phyloP scores from a whole-genome alignment of 306 rosid genomes.

The Rosa multiflora region DNA sequence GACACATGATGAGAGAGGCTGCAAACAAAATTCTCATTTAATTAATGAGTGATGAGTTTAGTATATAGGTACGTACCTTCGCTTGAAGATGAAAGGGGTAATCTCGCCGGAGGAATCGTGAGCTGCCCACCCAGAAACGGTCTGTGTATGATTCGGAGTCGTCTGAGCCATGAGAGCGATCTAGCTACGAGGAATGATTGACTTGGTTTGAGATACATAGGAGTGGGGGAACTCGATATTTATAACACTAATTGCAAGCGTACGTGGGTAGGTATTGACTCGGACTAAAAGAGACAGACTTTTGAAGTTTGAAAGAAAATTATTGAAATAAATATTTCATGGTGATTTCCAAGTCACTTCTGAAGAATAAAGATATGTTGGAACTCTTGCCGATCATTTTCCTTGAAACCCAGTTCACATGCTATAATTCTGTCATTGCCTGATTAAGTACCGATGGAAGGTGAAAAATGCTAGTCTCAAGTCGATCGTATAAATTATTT shows the following conservation, averaged over 20 bases:
- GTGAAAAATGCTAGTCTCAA: not conserved
- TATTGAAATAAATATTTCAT: not conserved
- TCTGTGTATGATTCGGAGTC: constrained; percentile 67
- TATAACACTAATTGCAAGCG: not conserved
- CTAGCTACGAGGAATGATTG: not conserved
- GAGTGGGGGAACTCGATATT: not conserved
- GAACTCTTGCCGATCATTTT: not conserved
- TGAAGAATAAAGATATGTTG: not conserved
- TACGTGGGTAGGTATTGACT: not conserved
- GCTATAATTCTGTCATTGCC: not conserved
- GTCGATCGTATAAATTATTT: too few relatives aligned
- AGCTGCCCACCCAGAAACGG: constrained; percentile 86
- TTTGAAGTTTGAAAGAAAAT: not conserved
- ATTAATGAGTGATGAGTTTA: not conserved
- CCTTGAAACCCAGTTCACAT: not conserved
- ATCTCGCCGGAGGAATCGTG: constrained; percentile 70
- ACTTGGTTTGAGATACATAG: not conserved
- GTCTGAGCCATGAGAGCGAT: constrained; percentile 45
- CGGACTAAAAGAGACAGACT: not conserved
- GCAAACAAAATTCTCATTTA: not conserved
- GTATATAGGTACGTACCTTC: constrained; percentile 12
- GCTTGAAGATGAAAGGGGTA: constrained; percentile 51
- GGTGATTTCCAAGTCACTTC: not conserved
- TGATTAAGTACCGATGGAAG: not conserved
- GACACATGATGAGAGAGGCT: not conserved